Conservation (phyloP, 805 yeast species). For the Barnettozyma pratensis region DNA sequence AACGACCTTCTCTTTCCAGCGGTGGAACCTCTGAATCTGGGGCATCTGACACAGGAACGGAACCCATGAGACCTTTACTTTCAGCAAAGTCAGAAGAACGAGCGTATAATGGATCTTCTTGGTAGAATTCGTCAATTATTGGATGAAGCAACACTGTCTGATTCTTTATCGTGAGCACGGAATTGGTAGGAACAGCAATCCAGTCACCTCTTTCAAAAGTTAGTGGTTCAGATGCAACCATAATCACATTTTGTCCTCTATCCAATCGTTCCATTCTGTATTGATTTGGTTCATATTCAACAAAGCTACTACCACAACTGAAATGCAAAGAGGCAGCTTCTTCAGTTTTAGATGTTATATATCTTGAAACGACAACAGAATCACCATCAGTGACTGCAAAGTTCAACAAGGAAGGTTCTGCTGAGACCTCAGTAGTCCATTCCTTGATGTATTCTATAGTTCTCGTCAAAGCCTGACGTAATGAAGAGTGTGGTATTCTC, state of each 20-base stretch:
- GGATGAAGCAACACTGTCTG: constrained; percentile 92
- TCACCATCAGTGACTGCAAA: constrained; percentile 95
- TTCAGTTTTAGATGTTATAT: constrained; percentile 82
- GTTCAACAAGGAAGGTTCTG: constrained; percentile 82
- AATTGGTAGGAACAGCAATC: constrained; percentile 95
- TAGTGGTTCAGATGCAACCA: constrained; percentile 94
- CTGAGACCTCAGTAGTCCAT: constrained; percentile 64
- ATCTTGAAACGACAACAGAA: constrained; percentile 79
- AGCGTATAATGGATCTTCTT: constrained; percentile 57
- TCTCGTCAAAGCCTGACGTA: constrained; percentile 63
- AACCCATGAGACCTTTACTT: constrained; percentile 89
- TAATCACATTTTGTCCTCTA: constrained; percentile 89
- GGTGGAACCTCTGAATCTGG: constrained; percentile 62
- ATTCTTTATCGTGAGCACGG: constrained; percentile 71
- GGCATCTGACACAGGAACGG: constrained; percentile 65
- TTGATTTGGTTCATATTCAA: constrained; percentile 86
- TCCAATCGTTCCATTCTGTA: constrained; percentile 92
- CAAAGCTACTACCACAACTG: constrained; percentile 87
- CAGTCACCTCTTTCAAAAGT: constrained; percentile 97
- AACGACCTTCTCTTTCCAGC: constrained; percentile 69
- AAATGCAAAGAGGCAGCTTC: constrained; percentile 97
- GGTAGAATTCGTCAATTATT: constrained; percentile 82
- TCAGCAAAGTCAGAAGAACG: constrained; percentile 83
- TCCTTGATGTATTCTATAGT: constrained; percentile 72
- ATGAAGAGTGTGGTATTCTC: constrained; percentile 45